Base-by-base conservation (phyloP, 352 stramenopile genomes). In the Phytophthora kernoviae region DNA sequence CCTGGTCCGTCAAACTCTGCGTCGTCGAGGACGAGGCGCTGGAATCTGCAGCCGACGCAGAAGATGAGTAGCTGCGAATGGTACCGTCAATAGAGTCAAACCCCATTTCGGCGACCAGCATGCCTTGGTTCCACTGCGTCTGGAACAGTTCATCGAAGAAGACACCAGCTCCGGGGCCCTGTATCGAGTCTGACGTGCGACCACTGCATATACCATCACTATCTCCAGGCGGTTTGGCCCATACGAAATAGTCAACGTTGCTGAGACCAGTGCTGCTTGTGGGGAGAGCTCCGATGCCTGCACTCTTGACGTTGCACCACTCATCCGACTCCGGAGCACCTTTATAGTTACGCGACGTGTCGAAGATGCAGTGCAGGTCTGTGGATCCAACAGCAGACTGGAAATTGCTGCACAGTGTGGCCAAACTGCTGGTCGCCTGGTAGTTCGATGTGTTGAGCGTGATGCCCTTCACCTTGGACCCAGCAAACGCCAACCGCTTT, bases 391-490 rank as follows among this genome's bases (percentile, higher is more conserved):
- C 50, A 0, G 77, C 77, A n/a, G 18, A 56, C 50, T 91, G 77
- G 55, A 91, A 93, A 45, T 68, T 86, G 32, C 41, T 60, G 59
- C 81, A 93, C 4, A 88, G 56, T 14, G 51, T 59, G 5, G 73
- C 54, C 7, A 93, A 61, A n/a, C 78, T 65, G 41, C 41, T 52
- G 21, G 62, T 88, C 5, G 77, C 74, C 52, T 81, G 81, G 48
- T 90, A 93, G 70, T 93, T 93, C 58, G 75, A 88, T 14, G 84
- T 90, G 74, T 93, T 91, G 46, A 93, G 73, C 33, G 73, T 70
- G 52, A 92, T 90, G 12, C 81, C 83, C 58, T 87, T 87, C 40
- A 92, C 44, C 32, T 68, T 71, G 1, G 51, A 53, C 0, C 65
- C 69, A 6, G 62, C 58, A 12, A 51, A 20, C 10, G 47, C 41